Base-by-base conservation (phyloP, 2,329 filamentous ascomycete species). In the Xylariaceae sp. region DNA sequence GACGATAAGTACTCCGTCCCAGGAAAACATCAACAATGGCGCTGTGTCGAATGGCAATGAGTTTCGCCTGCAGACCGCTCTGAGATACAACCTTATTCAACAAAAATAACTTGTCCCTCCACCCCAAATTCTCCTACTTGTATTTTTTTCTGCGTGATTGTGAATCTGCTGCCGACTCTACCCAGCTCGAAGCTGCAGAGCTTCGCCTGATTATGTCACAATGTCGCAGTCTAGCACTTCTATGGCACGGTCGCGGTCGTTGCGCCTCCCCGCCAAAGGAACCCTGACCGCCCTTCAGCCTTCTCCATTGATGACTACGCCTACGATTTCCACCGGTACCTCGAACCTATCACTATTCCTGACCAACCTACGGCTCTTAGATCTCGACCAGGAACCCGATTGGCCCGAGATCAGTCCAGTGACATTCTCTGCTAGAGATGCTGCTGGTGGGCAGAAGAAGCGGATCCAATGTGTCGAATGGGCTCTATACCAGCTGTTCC, bases 401-500 rank as follows among this genome's bases (percentile, higher is more conserved):
- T 96, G 90, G 87, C 91, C 91, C 0, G 74, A 67, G 15, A 85
- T 96, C 42, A 81, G 78, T 1, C 60, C 73, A 0, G 73, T 83
- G 37, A 86, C 85, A 2, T 88, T 97, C 59, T 78, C 79, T 3
- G 70, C 74, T 3, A 81, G 74, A 43, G 78, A 87, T 54, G 76
- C 75, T 3, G 74, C 76, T 0, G 81, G 84, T 48, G 86, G 86
- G 39, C 85, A 91, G 63, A 93, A 91, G 66, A 85, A 84, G 63
- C 80, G 91, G 39, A 82, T 95, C 29, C 81, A 87, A 53, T 81
- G 81, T 45, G 80, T 90, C 29, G 93, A 98, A 69, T 97, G 91
- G 89, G 81, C 85, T 1, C 70, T 97, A n/a, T 95, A 86, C 63
- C 83, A 87, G 38, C 75, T 98, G 12, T 95, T 95, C 62, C 73